These are phyloP conservation scores for Didymosphaeria variabile DNA, from an alignment of 2,329 filamentous ascomycete genomes.

Conservation along the genomic window DNA sequence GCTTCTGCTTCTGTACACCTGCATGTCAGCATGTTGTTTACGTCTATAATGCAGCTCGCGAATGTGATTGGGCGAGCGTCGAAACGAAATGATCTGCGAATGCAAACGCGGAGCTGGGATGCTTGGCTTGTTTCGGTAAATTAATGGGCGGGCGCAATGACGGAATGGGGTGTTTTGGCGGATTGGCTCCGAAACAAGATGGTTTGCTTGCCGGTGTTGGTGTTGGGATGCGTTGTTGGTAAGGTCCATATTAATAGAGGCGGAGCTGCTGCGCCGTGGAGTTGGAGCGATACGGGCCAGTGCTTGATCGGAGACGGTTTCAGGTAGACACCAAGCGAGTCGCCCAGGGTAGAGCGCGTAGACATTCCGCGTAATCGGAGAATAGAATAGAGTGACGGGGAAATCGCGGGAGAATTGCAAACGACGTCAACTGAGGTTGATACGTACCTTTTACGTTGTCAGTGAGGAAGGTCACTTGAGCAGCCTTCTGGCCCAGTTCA, in stretches of 20 bases:
- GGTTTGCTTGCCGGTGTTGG: not conserved
- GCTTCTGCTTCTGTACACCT: constrained; percentile 53
- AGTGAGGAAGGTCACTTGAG: constrained; percentile 78
- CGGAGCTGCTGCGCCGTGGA: constrained; percentile 13
- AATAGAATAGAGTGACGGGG: constrained; percentile 5
- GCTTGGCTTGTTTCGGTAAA: constrained; percentile 13
- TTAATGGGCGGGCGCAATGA: constrained; percentile 16
- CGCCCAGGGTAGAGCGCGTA: constrained; percentile 11
- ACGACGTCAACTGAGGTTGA: constrained; percentile 3
- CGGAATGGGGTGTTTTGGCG: constrained; percentile 7
- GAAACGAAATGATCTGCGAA: constrained; percentile 10
- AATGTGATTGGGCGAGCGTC: constrained; percentile 12
- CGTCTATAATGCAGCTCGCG: constrained; percentile 1
- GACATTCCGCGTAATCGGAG: constrained; percentile 1
- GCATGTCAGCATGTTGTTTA: constrained; percentile 27
- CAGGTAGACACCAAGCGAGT: constrained; percentile 22
- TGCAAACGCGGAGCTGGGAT: constrained; percentile 7
- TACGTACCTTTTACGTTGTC: constrained; percentile 72
- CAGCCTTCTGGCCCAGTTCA: constrained; percentile 55
- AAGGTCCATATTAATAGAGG: constrained; percentile 26
- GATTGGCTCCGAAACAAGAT: not conserved
- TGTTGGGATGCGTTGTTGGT: constrained; percentile 18
- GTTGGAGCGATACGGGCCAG: constrained; percentile 16
- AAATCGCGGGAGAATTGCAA: constrained; percentile 1
- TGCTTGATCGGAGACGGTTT: constrained; percentile 28